A percentile compares a stretch with the other conserved stretches of the same genome.
phyloP scores from a whole-genome alignment of 805 yeast genomes.

The Tetrapisispora arboricola region DNA sequence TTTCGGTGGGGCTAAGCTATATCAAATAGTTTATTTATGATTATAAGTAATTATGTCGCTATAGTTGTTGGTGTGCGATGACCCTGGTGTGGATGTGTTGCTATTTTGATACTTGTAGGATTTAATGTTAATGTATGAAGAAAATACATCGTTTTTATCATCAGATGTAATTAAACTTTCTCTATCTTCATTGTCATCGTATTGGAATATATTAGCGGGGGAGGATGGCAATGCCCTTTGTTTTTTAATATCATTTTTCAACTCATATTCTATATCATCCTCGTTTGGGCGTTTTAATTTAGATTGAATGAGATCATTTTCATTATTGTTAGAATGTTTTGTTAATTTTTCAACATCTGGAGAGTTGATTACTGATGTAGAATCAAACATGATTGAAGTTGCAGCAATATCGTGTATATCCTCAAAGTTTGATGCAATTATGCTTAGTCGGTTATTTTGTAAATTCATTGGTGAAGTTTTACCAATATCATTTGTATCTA shows the following conservation, averaged over 20 bases:
- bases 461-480: slow-evolving; percentile 24
- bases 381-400: slow-evolving; percentile 11
- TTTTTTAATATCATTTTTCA: slow-evolving; percentile 11
- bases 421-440: not conserved
- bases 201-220: slow-evolving; percentile 24
- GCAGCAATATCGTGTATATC: slow-evolving; percentile 13
- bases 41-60: not conserved
- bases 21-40: not conserved
- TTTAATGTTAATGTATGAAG: slow-evolving; percentile 12
- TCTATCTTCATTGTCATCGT: slow-evolving; percentile 5
- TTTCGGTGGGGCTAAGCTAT: too few species aligned
- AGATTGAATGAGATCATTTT: not conserved
- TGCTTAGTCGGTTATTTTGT: slow-evolving; percentile 2
- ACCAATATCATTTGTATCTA: slow-evolving; percentile 10
- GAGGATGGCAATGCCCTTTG: slow-evolving; percentile 26
- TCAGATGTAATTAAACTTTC: slow-evolving; percentile 2
- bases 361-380: slow-evolving; percentile 12
- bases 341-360: slow-evolving; percentile 4
- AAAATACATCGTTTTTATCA: slow-evolving; percentile 17
- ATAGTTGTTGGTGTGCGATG: not conserved
- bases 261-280: not conserved
- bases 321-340: not conserved
- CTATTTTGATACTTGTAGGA: not conserved
- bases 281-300: not conserved
- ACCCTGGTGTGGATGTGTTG: slow-evolving; percentile 1